Evolutionary conservation across 768 basidiomycete genomes (phyloP).

Genomic region (Calocera cornea): DNA sequence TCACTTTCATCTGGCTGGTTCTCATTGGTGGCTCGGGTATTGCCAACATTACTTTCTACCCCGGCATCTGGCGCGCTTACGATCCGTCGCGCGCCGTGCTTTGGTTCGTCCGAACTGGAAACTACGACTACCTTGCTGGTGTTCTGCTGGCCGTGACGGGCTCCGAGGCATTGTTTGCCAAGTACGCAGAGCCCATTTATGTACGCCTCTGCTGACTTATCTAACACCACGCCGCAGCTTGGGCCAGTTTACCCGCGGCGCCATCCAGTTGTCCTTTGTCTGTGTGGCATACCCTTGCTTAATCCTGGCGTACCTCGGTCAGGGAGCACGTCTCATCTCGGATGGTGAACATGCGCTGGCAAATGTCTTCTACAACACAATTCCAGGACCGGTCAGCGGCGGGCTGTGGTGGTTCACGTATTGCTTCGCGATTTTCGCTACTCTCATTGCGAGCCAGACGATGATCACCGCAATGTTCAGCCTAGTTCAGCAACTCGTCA

Average conservation of each 20-base stretch:
- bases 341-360: conserved; percentile 37
- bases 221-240: conserved; percentile 28
- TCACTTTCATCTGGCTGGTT: conserved; percentile 44
- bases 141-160: conserved; percentile 57
- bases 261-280: conserved; percentile 47
- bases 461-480: conserved; percentile 52
- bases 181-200: conserved; percentile 28
- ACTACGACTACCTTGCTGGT: conserved; percentile 49
- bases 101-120: conserved; percentile 49
- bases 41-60: conserved; percentile 40
- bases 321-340: conserved; percentile 47
- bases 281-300: conserved; percentile 45
- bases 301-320: conserved; percentile 54
- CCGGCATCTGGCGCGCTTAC: conserved; percentile 50
- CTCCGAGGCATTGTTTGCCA: conserved; percentile 54
- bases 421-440: conserved; percentile 49
- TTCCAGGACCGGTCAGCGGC: conserved; percentile 43
- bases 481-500: conserved; percentile 47
- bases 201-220: not conserved
- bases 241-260: conserved; percentile 50
- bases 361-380: conserved; percentile 51
- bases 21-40: conserved; percentile 41
- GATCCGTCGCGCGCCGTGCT: conserved; percentile 54
- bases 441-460: conserved; percentile 50
- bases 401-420: conserved; percentile 54